phyloP scores from a whole-genome alignment of 176 grass and related monocot genomes.

The Oryza longistaminata region DNA sequence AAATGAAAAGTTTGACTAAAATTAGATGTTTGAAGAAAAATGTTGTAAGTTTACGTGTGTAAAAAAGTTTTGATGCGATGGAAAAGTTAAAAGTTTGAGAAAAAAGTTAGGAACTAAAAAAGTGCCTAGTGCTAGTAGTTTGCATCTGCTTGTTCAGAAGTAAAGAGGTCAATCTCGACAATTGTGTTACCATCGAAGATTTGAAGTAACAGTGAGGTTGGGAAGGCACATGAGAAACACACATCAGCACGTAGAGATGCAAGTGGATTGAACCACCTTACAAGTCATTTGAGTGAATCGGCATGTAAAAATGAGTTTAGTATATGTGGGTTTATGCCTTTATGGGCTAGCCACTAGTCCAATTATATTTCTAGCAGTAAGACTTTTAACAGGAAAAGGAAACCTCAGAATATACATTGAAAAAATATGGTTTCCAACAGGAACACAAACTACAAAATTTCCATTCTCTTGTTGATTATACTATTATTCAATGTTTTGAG shows the following conservation, averaged over 20 bases:
- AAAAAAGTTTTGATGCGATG: too few species aligned
- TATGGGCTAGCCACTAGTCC: too few species aligned
- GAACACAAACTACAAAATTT: constrained; percentile 1
- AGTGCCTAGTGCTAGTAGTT: neutral
- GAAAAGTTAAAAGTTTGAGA: too few species aligned
- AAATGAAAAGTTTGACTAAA: too few species aligned
- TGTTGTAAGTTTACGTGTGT: fast-evolving
- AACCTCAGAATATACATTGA: neutral
- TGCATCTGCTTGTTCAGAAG: neutral
- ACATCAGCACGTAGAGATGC: too few species aligned
- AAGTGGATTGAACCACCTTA: too few species aligned
- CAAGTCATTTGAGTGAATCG: too few species aligned
- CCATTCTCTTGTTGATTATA: neutral
- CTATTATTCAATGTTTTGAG: neutral
- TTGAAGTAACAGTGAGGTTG: neutral
- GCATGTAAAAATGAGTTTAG: too few species aligned
- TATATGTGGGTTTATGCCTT: too few species aligned
- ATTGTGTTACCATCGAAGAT: neutral
- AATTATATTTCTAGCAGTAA: neutral
- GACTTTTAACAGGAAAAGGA: neutral
- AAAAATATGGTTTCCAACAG: neutral
- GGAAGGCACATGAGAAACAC: constrained; percentile 5
- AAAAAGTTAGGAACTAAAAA: too few species aligned
- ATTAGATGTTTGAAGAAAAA: too few species aligned
- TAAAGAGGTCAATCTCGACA: neutral